Conservation (phyloP, 2,329 filamentous ascomycete species). For the Boeremia exigua region DNA sequence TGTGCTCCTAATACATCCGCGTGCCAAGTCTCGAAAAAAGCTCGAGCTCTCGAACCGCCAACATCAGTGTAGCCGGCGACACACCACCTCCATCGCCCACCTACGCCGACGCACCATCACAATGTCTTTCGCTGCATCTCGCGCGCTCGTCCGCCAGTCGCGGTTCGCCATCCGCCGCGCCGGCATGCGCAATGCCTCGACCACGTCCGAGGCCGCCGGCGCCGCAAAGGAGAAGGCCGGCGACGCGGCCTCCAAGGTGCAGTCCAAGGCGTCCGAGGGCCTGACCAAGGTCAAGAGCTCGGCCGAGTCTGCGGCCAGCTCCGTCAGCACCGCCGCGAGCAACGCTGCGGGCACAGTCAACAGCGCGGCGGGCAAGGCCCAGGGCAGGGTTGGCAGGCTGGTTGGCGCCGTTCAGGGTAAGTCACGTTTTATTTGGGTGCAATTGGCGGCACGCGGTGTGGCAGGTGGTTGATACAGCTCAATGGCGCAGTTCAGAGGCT, state of each 20-base stretch:
- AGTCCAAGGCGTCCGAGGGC: conserved; percentile 78
- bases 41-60: conserved; percentile 8
- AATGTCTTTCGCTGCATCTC: conserved; percentile 57
- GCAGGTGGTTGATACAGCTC: conserved; percentile 5
- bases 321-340: conserved; percentile 66
- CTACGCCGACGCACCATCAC: conserved; percentile 29
- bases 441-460: conserved; percentile 14
- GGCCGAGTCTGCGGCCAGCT: conserved; percentile 77
- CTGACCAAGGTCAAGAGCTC: conserved; percentile 81
- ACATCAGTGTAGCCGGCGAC: conserved; percentile 4
- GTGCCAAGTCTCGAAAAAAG: conserved; percentile 16
- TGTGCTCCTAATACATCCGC: conserved; percentile 3
- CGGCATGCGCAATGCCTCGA: conserved; percentile 57
- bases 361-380: conserved; percentile 80
- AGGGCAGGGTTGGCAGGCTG: conserved; percentile 80
- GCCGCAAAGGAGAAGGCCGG: conserved; percentile 55
- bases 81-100: conserved; percentile 16
- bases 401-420: conserved; percentile 86
- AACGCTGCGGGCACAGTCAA: conserved; percentile 77
- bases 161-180: conserved; percentile 51
- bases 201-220: conserved; percentile 54
- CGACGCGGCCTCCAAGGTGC: conserved; percentile 64
- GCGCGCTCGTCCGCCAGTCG: conserved; percentile 54
- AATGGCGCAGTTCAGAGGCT: conserved; percentile 25
- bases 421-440: conserved; percentile 46